These are phyloP conservation scores for Brassica cretica DNA, from an alignment of 345 rosid genomes.

Conservation along the genomic window DNA sequence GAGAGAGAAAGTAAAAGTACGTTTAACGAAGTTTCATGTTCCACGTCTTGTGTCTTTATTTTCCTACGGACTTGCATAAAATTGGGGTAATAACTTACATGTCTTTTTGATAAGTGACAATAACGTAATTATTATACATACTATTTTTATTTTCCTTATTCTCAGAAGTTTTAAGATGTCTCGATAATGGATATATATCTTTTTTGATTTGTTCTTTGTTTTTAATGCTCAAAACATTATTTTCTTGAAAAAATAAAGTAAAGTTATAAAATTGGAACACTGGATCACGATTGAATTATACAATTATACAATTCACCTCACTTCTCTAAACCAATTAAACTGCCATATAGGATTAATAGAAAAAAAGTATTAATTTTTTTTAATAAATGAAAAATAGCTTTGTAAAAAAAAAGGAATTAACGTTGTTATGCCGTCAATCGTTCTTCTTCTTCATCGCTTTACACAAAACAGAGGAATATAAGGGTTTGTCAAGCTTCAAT, in stretches of 20 bases:
- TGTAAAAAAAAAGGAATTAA: too few species aligned
- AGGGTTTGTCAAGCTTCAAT: too few species aligned
- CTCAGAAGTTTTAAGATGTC: slow-evolving; percentile 24
- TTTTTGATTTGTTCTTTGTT: slow-evolving; percentile 14
- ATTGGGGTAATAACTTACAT: slow-evolving; percentile 15
- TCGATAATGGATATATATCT: slow-evolving; percentile 2
- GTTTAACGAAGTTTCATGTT: slow-evolving; percentile 24
- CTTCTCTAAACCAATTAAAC: too few species aligned
- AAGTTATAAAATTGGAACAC: not conserved
- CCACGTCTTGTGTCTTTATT: slow-evolving; percentile 18
- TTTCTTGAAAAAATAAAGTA: not conserved
- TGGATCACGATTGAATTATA: not conserved
- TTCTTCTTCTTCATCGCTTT: too few species aligned
- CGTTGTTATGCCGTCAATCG: too few species aligned
- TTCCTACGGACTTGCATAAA: slow-evolving; percentile 9
- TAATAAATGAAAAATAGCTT: too few species aligned
- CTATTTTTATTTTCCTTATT: slow-evolving; percentile 5
- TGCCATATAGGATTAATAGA: too few species aligned
- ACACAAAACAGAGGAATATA: too few species aligned
- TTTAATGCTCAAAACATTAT: not conserved
- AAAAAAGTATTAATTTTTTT: too few species aligned
- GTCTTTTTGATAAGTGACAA: slow-evolving; percentile 12
- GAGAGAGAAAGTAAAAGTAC: slow-evolving; percentile 26
- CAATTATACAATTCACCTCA: too few species aligned
- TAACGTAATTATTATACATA: not conserved